These are phyloP conservation scores for Echinosophora koreensis DNA, from an alignment of 306 rosid species.

Conservation along the genomic window DNA sequence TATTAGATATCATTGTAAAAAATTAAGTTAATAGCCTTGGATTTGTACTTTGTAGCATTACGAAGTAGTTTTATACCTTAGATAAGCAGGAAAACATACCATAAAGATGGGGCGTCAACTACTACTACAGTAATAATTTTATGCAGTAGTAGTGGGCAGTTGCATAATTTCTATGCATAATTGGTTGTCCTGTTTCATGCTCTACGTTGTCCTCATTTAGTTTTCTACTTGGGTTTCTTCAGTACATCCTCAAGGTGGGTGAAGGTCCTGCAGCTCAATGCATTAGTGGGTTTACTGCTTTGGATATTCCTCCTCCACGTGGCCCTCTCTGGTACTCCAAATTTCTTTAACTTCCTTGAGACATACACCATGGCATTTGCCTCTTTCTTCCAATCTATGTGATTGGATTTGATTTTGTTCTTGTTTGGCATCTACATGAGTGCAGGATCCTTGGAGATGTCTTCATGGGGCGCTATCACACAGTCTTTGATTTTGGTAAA, in stretches of 20 bases:
- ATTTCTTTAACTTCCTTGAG: conserved; percentile 15
- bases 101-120: neutral
- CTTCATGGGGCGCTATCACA: conserved; percentile 95
- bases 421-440: conserved; percentile 20
- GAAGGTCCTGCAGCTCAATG: conserved; percentile 85
- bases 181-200: conserved; percentile 15
- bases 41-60: neutral
- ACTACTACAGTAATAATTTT: neutral
- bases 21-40: no score
- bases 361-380: neutral
- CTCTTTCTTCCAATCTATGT: neutral
- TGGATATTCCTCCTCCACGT: conserved; percentile 88
- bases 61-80: neutral
- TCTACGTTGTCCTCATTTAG: conserved; percentile 13
- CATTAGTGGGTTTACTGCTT: conserved; percentile 84
- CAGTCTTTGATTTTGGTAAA: conserved; percentile 82
- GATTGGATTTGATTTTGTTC: conserved; percentile 38
- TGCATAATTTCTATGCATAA: neutral
- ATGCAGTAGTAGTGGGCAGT: conserved; percentile 17
- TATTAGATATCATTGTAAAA: no score
- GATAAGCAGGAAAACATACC: neutral
- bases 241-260: conserved; percentile 85
- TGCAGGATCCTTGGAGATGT: conserved; percentile 92
- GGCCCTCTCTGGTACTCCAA: conserved; percentile 86
- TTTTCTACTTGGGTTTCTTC: conserved; percentile 52